These are phyloP conservation scores for Xylariaceae sp. DNA, from an alignment of 2,329 filamentous ascomycete species.

Conservation along the genomic window DNA sequence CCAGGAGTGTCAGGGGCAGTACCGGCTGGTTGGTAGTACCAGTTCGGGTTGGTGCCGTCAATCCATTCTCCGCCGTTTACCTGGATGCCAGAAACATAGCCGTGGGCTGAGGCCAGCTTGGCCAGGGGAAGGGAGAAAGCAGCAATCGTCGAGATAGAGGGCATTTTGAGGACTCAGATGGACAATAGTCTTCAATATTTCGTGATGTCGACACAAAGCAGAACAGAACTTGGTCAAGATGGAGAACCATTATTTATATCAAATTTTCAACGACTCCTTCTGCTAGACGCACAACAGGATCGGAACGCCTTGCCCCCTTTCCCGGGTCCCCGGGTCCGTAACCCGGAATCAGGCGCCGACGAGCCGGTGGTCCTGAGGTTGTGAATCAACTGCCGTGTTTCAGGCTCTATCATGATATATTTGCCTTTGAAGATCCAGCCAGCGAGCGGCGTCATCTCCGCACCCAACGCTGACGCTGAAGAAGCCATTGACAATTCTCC, in stretches of 20 bases:
- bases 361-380: not conserved
- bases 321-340: not conserved
- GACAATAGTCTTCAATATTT: slow-evolving; percentile 5
- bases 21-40: slow-evolving; percentile 23
- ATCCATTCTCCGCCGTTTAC: slow-evolving; percentile 22
- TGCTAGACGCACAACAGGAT: not conserved
- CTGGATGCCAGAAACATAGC: slow-evolving; percentile 22
- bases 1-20: slow-evolving; percentile 28
- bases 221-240: slow-evolving; percentile 2
- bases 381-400: slow-evolving; percentile 2
- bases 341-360: slow-evolving; percentile 5
- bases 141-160: slow-evolving; percentile 15
- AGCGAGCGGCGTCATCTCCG: not conserved
- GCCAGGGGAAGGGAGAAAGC: slow-evolving; percentile 15
- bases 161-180: slow-evolving; percentile 10
- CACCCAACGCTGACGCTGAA: not conserved
- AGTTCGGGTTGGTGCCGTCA: slow-evolving; percentile 24
- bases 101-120: slow-evolving; percentile 22
- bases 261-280: not conserved
- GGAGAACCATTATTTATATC: slow-evolving; percentile 8
- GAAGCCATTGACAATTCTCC: not conserved
- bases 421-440: not conserved
- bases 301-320: slow-evolving; percentile 8
- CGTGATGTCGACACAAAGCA: slow-evolving; percentile 8
- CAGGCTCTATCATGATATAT: slow-evolving; percentile 11